These are phyloP conservation scores for Linnemannia exigua DNA, from an alignment of 192 early-diverging fungal species.

Conservation along the genomic window DNA sequence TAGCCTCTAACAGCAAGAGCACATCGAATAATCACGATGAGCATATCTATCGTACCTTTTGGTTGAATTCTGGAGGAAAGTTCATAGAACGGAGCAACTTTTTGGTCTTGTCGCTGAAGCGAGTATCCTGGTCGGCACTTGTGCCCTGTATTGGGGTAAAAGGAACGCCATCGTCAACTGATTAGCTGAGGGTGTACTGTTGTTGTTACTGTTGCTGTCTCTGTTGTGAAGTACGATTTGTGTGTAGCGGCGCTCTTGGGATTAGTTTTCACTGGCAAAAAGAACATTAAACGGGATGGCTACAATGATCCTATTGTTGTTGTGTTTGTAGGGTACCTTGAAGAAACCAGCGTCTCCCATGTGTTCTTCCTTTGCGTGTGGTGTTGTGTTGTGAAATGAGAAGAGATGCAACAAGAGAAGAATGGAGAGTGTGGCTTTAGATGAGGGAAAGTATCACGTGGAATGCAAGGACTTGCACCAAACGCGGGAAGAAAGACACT, in stretches of 20 bases:
- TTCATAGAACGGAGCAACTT: constrained; percentile 83
- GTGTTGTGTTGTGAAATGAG: too few species aligned
- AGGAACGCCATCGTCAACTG: not conserved
- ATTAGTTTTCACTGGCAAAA: not conserved
- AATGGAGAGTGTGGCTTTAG: too few species aligned
- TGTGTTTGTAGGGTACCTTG: constrained; percentile 35
- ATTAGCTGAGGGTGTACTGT: not conserved
- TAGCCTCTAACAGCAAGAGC: too few species aligned
- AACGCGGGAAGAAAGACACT: too few species aligned
- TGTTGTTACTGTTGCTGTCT: not conserved
- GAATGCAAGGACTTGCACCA: too few species aligned
- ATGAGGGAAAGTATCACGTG: too few species aligned
- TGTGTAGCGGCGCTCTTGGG: not conserved
- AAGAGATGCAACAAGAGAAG: too few species aligned
- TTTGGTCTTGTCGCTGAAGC: constrained; percentile 87
- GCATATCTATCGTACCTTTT: constrained; percentile 73
- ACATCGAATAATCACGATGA: not conserved
- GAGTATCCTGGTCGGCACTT: constrained; percentile 81
- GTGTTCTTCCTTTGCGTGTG: not conserved
- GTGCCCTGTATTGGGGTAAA: constrained; percentile 67
- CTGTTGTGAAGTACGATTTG: not conserved
- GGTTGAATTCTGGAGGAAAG: constrained; percentile 83
- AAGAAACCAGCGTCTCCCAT: constrained; percentile 65
- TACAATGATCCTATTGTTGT: not conserved
- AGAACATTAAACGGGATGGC: not conserved